Conservation (phyloP, 495 filamentous ascomycete species). For the Trichocladium antarcticum region DNA sequence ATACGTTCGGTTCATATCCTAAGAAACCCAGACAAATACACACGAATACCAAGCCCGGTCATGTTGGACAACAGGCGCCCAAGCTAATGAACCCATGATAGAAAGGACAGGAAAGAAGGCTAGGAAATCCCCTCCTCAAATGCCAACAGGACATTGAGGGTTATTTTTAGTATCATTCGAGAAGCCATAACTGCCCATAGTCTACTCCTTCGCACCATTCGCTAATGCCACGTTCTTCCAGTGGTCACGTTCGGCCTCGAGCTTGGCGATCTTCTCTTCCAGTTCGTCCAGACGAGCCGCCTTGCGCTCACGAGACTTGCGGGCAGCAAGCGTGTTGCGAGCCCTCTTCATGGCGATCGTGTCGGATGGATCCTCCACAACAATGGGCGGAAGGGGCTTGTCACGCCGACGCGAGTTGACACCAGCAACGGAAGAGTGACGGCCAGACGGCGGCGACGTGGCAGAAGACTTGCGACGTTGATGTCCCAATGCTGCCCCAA, state of each 20-base stretch:
- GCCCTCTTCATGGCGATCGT: conserved; percentile 77
- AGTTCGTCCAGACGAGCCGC: conserved; percentile 56
- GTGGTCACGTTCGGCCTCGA: conserved; percentile 44
- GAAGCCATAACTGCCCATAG: conserved; percentile 21
- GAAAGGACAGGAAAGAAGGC: conserved; percentile 13
- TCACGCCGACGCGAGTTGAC: conserved; percentile 58
- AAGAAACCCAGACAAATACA: conserved; percentile 10
- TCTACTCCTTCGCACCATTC: conserved; percentile 29
- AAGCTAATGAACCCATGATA: conserved; percentile 5
- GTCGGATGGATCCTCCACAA: conserved; percentile 61
- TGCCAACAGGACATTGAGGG: conserved; percentile 18
- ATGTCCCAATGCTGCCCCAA: conserved; percentile 22
- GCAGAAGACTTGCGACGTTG: conserved; percentile 36
- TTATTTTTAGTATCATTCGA: conserved; percentile 22
- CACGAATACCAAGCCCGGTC: conserved; percentile 1
- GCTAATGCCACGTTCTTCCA: conserved; percentile 47
- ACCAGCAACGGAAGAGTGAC: conserved; percentile 59
- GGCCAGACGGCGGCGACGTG: conserved; percentile 39
- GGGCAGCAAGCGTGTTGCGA: conserved; percentile 87
- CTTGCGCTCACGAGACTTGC: conserved; percentile 84
- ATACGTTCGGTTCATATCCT: background rate
- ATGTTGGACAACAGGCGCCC: background rate
- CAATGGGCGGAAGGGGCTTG: conserved; percentile 72
- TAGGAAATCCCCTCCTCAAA: conserved; percentile 24
- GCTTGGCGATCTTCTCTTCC: conserved; percentile 41